phyloP scores from a whole-genome alignment of 352 stramenopile genomes.

The Pythium myriotylum region DNA sequence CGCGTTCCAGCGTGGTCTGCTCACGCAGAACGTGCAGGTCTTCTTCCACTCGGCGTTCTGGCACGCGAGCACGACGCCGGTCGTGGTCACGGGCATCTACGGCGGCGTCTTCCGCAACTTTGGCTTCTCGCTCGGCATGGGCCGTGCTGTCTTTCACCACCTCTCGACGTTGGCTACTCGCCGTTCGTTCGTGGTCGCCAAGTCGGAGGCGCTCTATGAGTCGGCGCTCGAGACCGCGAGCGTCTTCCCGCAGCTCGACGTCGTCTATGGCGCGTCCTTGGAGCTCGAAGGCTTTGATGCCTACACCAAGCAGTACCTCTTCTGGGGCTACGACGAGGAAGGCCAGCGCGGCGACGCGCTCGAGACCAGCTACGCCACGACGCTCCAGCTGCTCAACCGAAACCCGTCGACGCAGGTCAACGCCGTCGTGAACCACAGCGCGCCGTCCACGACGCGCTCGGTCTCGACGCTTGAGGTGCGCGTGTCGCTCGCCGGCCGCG shows the following conservation, averaged over 20 bases:
- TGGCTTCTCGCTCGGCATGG: constrained; percentile 72
- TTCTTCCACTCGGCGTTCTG: constrained; percentile 71
- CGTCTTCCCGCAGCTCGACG: constrained; percentile 60
- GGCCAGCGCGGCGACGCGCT: constrained; percentile 37
- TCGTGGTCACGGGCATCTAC: constrained; percentile 69
- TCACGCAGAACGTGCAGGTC: constrained; percentile 74
- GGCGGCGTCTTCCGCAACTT: constrained; percentile 66
- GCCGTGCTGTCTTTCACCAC: constrained; percentile 65
- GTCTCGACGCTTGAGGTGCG: constrained; percentile 61
- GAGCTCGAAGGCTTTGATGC: constrained; percentile 45
- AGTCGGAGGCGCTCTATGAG: constrained; percentile 74
- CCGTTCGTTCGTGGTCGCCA: constrained; percentile 79
- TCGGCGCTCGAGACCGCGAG: constrained; percentile 40
- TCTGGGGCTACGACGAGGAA: constrained; percentile 85
- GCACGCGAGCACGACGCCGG: constrained; percentile 3
- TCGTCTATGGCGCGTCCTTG: constrained; percentile 50
- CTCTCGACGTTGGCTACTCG: constrained; percentile 40
- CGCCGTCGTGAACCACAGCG: constrained; percentile 60
- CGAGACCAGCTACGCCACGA: constrained; percentile 39
- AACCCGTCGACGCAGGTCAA: constrained; percentile 69
- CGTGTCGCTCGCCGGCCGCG: constrained; percentile 45
- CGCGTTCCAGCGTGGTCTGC: constrained; percentile 62
- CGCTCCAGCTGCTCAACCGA: constrained; percentile 56
- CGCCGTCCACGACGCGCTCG: constrained; percentile 30
- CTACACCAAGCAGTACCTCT: constrained; percentile 89